phyloP scores from a whole-genome alignment of 192 early-diverging fungal species.

The Phlyctochytrium arcticum region DNA sequence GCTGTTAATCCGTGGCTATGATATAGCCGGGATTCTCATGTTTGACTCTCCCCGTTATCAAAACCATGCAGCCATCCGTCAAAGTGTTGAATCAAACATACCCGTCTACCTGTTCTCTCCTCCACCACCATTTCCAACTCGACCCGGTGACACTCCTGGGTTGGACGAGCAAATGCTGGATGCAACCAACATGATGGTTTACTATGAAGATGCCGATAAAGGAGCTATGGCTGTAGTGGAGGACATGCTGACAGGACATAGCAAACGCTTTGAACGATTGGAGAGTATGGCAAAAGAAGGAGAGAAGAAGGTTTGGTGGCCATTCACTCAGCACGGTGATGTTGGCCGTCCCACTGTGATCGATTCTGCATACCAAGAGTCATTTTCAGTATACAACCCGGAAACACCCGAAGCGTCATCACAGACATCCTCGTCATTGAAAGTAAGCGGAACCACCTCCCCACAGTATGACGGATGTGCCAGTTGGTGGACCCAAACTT shows the following conservation, averaged over 20 bases:
- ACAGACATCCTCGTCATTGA: neutral
- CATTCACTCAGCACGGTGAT: constrained; percentile 72
- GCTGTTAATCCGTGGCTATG: constrained; percentile 64
- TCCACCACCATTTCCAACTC: constrained; percentile 37
- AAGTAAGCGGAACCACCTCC: neutral
- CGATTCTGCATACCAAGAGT: constrained; percentile 70
- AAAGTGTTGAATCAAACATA: constrained; percentile 16
- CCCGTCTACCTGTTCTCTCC: constrained; percentile 29
- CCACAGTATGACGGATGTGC: constrained; percentile 67
- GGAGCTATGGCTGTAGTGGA: constrained; percentile 42
- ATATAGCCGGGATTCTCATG: constrained; percentile 62
- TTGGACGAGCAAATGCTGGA: constrained; percentile 37
- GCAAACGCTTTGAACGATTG: constrained; percentile 49
- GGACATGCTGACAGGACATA: constrained; percentile 45
- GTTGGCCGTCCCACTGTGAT: constrained; percentile 60
- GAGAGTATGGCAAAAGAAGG: constrained; percentile 46
- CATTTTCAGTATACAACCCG: constrained; percentile 49
- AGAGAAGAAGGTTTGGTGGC: constrained; percentile 69
- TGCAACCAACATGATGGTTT: constrained; percentile 50
- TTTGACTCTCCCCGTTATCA: constrained; percentile 54
- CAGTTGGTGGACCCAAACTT: constrained; percentile 78
- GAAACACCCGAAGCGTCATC: neutral
- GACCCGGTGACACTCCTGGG: neutral
- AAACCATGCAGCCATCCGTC: constrained; percentile 52
- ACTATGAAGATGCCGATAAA: constrained; percentile 49